Evolutionary conservation across 768 basidiomycete species (phyloP), one percentile per base, ranked within the genome.

Genomic region (Hemileccinum impolitum): DNA sequence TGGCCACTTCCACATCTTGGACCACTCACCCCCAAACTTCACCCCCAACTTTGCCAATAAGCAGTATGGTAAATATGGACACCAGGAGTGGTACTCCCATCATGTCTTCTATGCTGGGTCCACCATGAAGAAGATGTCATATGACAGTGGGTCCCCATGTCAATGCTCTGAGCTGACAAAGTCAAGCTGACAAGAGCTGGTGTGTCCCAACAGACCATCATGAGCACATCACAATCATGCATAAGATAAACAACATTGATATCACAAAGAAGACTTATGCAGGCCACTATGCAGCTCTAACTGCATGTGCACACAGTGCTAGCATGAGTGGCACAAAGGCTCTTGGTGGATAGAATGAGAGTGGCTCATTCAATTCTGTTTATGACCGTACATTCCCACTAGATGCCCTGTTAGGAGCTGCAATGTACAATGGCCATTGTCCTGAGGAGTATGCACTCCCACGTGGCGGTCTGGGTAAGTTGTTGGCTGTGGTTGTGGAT

Each of bases 251-350:
- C 28, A 47, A 57, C 19, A 47, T 70, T 15, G 23, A 34, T 14
- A 62, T 68, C 17, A 59, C 53, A 0, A 69, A 70, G 43, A 62
- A 61, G 17, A 71, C 65, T 0, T 70, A 72, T 54, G 70, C 56
- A 1, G 59, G 58, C 1, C 53, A 56, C 12, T 70, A 53, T 56
- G 58, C 65, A 13, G 70, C 71, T 0, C 48, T 53, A 25, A 66
- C 54, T 3, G 61, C 66, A 12, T 53, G 60, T 14, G 42, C 58
- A n/a, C 63, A 70, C 46, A 62, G 70, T 34, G 65, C 69, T 0
- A 55, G 54, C 13, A 47, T 35, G 0, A 48, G 43, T 12, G 65
- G 64, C 26, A 58, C 62, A 1, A 71, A 67, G 51, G 67, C 64
- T 3, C 59, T 71, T 26, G 67, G 69, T 8, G 52, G 58, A 8